Evolutionary conservation across 2,329 filamentous ascomycete species (phyloP), one percentile per base, ranked within the genome.

Genomic region (Chrysosporium keratinophilum): DNA sequence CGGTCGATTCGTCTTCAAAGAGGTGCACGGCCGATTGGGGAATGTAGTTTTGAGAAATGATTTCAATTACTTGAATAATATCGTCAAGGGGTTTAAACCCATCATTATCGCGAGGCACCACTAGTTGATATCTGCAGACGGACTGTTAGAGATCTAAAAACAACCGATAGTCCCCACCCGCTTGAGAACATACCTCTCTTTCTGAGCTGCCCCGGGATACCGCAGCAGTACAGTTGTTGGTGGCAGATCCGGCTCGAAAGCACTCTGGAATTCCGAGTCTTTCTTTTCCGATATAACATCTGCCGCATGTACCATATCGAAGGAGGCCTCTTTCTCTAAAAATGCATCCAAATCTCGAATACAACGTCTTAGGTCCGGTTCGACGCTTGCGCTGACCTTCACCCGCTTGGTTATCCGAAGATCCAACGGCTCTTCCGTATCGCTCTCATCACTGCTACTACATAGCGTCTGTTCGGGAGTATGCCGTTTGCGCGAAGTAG

Each of bases 81-180:
- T 88, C 85, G 59, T 84, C 79, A 31, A 86, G 64, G 6, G 74
- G 71, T 54, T 70, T 78, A 40, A 85, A 85, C 62, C 90, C 83
- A 59, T 89, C 86, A 60, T 84, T 84, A 59, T 94, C 87, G 59
- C 85, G 84, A 46, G 87, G 87, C 64, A 81, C 81, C 28, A 91
- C 84, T 9, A 93, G 78, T 62, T 90, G 80, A 64, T 87, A 89
- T 61, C 83, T 74, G 58, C 20, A 42, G 12, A 37, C 52, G 28
- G 35, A 47, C 56, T 42, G 52, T 52, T 40, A 45, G 41, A 51
- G 44, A 37, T 23, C 11, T 11, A 45, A 23, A 14, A 2, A 43
- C n/a, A 20, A 14, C 7, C 3, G 11, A 35, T 9, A 48, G 3
- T 33, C 19, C 6, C n/a, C 5, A 34, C 1, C 11, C 15, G 4